Evolutionary conservation across 2,329 filamentous ascomycete species (phyloP), one percentile per base, ranked within the genome.

Genomic region (Elsinoe batatas): DNA sequence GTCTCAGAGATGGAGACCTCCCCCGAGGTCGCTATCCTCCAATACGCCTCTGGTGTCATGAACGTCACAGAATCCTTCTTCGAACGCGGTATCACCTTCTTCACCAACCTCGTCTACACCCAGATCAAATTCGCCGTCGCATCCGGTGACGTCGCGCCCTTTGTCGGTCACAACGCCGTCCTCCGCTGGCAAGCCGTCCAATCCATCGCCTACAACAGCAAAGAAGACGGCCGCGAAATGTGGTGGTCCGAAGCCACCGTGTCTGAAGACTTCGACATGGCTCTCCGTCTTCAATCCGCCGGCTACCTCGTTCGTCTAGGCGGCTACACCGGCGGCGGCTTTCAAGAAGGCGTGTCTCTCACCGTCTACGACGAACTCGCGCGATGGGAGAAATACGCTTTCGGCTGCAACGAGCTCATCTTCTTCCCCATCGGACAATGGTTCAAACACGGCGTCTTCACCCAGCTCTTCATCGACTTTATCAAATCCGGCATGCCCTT

Each of bases 361-460:
- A 91, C 87, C 0, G 86, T 91, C 8, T 90, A 91, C 66, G 87
- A 91, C 69, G 88, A 91, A 69, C 76, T 91, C 58, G 84, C 86
- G 1, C 84, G 87, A 57, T 91, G 88, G 87, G 87, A 91, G 66
- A 91, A 91, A 71, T 90, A 90, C 67, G 88, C 87, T 2, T 91
- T 89, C 64, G 87, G 87, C 36, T 91, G 88, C 71, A 88, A 87
- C 68, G 87, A 91, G 72, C 76, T 91, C 57, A 76, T 91, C 57
- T 91, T 93, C 74, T 79, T 91, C 65, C 88, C 87, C 2, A 74
- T 91, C 58, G 79, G 80, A 58, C 82, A 81, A 62, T 91, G 88
- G 88, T 68, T 82, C 43, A 82, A 77, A 66, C 80, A 77, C 13
- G 88, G 88, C 0, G 88, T 88, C 26, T 87, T 91, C 67, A 91